Conservation (phyloP, 1,139 yeast species). For the Pichia sp. region DNA sequence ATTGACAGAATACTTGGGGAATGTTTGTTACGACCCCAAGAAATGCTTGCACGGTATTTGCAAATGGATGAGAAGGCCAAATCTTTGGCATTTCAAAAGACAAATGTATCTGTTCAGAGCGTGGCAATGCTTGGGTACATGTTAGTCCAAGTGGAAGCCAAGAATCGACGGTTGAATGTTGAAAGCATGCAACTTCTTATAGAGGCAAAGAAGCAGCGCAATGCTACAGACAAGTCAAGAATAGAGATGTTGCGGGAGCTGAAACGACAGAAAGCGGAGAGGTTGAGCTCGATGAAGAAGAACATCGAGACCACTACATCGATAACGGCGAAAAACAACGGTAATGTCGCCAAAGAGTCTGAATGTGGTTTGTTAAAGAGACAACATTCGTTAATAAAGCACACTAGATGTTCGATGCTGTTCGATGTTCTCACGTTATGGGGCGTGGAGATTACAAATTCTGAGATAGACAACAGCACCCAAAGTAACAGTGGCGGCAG, state of each 20-base stretch:
- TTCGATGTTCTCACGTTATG: slow-evolving; percentile 9
- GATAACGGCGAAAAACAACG: not conserved
- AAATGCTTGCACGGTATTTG: no score
- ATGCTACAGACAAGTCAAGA: slow-evolving; percentile 4
- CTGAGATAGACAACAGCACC: no score
- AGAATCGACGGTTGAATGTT: slow-evolving; percentile 26
- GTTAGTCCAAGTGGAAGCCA: slow-evolving; percentile 35
- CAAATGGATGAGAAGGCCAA: no score
- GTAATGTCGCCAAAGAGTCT: not conserved
- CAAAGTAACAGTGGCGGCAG: no score
- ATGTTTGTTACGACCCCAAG: no score
- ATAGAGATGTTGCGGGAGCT: slow-evolving; percentile 4
- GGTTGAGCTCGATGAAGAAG: not conserved
- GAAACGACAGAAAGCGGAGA: not conserved
- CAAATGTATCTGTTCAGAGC: slow-evolving; percentile 25
- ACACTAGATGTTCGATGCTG: not conserved
- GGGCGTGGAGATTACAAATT: slow-evolving; percentile 10
- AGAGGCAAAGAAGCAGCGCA: slow-evolving; percentile 6
- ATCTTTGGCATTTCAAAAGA: not conserved
- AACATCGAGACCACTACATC: not conserved
- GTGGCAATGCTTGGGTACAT: slow-evolving; percentile 38
- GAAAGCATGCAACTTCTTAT: slow-evolving; percentile 23
- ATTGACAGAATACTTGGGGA: slow-evolving; percentile 18
- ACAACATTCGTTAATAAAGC: slow-evolving; percentile 1
- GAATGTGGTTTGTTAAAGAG: not conserved